Base-by-base conservation (phyloP, 1,139 yeast genomes). In the Saccharomycopsis hybrid region DNA sequence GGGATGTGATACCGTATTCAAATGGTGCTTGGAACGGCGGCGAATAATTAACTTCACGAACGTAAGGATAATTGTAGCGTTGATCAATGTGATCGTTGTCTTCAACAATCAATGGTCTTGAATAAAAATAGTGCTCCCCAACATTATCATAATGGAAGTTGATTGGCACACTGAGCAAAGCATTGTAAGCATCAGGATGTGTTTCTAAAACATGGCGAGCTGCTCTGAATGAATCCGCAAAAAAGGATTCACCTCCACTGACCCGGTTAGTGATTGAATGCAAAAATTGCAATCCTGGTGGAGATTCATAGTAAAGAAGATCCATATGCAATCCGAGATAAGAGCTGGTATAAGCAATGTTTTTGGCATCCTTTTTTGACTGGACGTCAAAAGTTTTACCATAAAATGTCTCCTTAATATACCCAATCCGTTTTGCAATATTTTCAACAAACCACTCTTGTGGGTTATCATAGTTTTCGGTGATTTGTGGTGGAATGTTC, bases 21-120 rank as follows among this genome's bases (percentile, higher is more conserved):
- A 80, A 77, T 0, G 94, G 94, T 0, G 88, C 94, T 60, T 86
- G 95, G 69, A 85, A 86, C 9, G 94, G 94, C 1, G 95, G 95
- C 1, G 94, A 80, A 62, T 85, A 86, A 60, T 84, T 85, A 36
- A 85, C 76, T 47, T 75, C 81, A 55, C 76, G 75, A 36, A 63
- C 62, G 5, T 70, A 69, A 46, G 68, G 55, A 49, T 59, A 66
- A 48, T 59, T 60, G 13, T 63, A 58, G 13, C 58, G 54, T 43
- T 56, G 51, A 39, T 59, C 61, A 24, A 63, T 62, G 27, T 62
- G 64, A 27, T 59, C 62, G 4, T 70, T 70, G 51, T 79, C 78
- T 58, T 82, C 86, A 40, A 81, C 85, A 13, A 86, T 69, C 52
- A 84, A 65, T 1, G 89, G 89, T 24, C 89, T 72, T 35, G 77